phyloP scores from a whole-genome alignment of 129 eudicot species.

The Flaveria linearis region DNA sequence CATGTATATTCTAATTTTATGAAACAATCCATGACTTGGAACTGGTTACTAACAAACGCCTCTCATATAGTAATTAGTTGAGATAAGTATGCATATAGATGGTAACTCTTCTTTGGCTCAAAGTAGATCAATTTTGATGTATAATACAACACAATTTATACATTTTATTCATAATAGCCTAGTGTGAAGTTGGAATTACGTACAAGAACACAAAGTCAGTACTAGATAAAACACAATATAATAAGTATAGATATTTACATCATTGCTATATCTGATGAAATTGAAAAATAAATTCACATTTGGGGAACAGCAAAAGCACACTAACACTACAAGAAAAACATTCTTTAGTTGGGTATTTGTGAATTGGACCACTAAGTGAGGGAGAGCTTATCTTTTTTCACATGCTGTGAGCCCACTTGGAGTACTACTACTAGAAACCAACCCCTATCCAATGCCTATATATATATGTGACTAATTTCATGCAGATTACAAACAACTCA shows the following conservation, averaged over 20 bases:
- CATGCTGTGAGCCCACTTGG: conserved; percentile 29
- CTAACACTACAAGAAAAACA: neutral
- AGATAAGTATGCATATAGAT: too few species aligned
- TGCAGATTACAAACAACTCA: conserved; percentile 24
- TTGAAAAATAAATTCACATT: neutral
- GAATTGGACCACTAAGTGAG: conserved; percentile 25
- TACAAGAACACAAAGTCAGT: too few species aligned
- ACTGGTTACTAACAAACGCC: neutral
- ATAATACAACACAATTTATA: neutral
- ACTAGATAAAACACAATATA: too few species aligned
- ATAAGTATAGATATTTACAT: too few species aligned
- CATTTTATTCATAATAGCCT: too few species aligned
- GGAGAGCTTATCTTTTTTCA: neutral
- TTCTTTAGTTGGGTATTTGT: conserved; percentile 21
- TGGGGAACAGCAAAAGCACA: conserved; percentile 36
- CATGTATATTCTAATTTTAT: neutral
- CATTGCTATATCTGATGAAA: neutral
- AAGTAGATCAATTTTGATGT: neutral
- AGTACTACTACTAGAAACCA: neutral
- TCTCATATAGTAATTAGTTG: neutral
- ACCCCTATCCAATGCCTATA: conserved; percentile 29
- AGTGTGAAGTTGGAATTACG: too few species aligned
- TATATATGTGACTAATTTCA: conserved; percentile 26
- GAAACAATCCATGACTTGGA: neutral
- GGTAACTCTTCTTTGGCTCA: neutral